Base-by-base conservation (phyloP, 2,329 filamentous ascomycete genomes). In the Plectosphaerella sp. region DNA sequence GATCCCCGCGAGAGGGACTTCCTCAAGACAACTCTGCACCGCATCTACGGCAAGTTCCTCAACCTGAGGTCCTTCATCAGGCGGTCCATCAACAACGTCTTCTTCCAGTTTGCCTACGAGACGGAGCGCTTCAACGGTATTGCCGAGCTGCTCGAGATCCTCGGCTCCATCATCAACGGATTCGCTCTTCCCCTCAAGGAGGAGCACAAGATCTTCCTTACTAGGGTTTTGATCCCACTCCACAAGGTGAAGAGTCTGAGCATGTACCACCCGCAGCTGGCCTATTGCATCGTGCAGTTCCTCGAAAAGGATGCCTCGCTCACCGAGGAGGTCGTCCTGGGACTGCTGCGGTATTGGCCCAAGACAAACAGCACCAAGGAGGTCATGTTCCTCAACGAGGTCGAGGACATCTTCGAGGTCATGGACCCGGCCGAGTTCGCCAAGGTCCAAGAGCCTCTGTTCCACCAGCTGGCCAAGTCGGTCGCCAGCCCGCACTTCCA, bases 321-420 rank as follows among this genome's bases (percentile, higher is more conserved):
- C 64, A 99, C 94, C 11, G 94, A 99, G 83, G 94, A 99, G 89
- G 91, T 97, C 56, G 94, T 99, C 47, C 84, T 97, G 59, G 94
- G 94, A 45, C 79, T 99, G 52, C 79, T 99, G 57, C 87, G 94
- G 61, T 99, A 97, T 71, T 99, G 94, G 94, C 94, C 94, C 47
- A 99, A 99, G 78, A 91, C 96, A 62, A 99, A 99, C 74, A 97
- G 94, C 72, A 99, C 94, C 50, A 99, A 99, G 72, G 94, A 99
- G 72, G 94, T 99, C 66, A 99, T 99, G 94, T 99, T 95, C 74
- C 77, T 99, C 62, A 99, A 99, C 64, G 94, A 99, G 71, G 93
- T 99, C 35, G 94, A 99, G 70, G 94, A 99, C 66, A 99, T 99
- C 57, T 99, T 99, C 67, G 94, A 99, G 72, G 94, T 99, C 47